Base-by-base conservation (phyloP, 305 asterid genomes). In the Rubia occidens region DNA sequence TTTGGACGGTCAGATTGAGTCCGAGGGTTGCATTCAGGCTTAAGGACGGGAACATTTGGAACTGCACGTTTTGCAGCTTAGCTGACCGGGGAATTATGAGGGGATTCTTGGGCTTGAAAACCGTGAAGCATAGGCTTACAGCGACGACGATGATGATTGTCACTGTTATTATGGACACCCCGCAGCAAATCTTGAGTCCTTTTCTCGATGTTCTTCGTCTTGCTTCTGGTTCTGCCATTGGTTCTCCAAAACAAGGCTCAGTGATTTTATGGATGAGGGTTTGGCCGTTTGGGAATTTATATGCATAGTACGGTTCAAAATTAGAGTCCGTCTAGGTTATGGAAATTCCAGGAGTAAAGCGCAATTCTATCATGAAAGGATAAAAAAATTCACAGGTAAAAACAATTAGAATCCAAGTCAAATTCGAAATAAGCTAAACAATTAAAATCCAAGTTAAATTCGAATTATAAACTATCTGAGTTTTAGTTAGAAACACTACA, bases 31-130 rank as follows among this genome's bases (percentile, higher is more conserved):
- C 76, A 60, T 73, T 79, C 10, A 73, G 51, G 43, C 63, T 35
- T 8, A 71, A 17, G 4, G 42, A n/a, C 2, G 83, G 80, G 18
- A 72, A 55, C 29, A 73, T 39, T 70, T 72, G 66, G 64, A 71
- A 43, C 6, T 79, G 14, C 11, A 70, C 62, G 6, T 73, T 56
- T 70, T 79, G 51, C 43, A 73, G 74, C 6, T 67, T 70, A 6
- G 75, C 55, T 20, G 76, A 71, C 45, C 71, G 66, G 24, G 72
- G 74, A 24, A 47, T 70, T 64, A 79, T 55, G 26, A 60, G 60
- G 66, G 83, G 83, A 2, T 76, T 39, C 70, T 76, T 76, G 8
- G 80, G 78, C 69, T 76, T 79, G 37, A 76, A 60, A n/a, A 73
- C 58, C 0, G 78, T 79, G 58, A 73, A 67, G 51, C 24, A 39